Evolutionary conservation across 345 rosid genomes (phyloP).

Genomic region (Draba incana): DNA sequence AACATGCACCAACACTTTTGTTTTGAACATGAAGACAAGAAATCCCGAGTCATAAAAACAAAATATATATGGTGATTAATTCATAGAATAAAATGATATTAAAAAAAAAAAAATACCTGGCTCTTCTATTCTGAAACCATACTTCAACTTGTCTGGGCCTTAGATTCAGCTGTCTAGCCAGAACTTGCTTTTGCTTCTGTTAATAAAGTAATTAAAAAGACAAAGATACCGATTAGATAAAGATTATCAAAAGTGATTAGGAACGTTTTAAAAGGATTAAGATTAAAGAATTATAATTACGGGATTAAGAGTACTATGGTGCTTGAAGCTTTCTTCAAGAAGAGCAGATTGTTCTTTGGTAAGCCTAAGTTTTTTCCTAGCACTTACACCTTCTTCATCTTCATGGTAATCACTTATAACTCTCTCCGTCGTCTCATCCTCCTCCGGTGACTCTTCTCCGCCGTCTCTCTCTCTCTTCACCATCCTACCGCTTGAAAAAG

Average conservation of each 20-base stretch:
- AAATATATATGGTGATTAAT: neutral
- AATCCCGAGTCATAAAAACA: neutral
- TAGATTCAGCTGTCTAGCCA: slow-evolving; percentile 87
- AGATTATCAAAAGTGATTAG: slow-evolving; percentile 18
- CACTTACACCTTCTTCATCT: slow-evolving; percentile 60
- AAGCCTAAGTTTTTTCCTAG: slow-evolving; percentile 92
- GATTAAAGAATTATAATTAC: slow-evolving; percentile 43
- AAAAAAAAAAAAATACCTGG: slow-evolving; percentile 57
- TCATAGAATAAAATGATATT: neutral
- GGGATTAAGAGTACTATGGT: slow-evolving; percentile 92
- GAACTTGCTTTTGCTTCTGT: slow-evolving; percentile 90
- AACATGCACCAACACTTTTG: no score
- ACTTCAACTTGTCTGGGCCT: slow-evolving; percentile 98
- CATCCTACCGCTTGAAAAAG: slow-evolving; percentile 55
- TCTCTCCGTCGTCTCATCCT: slow-evolving; percentile 42
- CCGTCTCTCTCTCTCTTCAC: slow-evolving; percentile 67
- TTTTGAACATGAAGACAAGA: neutral
- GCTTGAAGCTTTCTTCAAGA: slow-evolving; percentile 94
- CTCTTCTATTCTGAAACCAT: slow-evolving; percentile 99
- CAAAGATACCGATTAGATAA: neutral
- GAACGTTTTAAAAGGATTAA: slow-evolving; percentile 5
- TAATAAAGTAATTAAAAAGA: neutral
- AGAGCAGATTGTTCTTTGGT: slow-evolving; percentile 92
- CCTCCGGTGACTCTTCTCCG: slow-evolving; percentile 54
- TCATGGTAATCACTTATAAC: slow-evolving; percentile 47